Percentiles rank a stretch among this genome's conserved stretches.
Conservation (phyloP, 2,329 filamentous ascomycete species). For the Aspergillus sp. region DNA sequence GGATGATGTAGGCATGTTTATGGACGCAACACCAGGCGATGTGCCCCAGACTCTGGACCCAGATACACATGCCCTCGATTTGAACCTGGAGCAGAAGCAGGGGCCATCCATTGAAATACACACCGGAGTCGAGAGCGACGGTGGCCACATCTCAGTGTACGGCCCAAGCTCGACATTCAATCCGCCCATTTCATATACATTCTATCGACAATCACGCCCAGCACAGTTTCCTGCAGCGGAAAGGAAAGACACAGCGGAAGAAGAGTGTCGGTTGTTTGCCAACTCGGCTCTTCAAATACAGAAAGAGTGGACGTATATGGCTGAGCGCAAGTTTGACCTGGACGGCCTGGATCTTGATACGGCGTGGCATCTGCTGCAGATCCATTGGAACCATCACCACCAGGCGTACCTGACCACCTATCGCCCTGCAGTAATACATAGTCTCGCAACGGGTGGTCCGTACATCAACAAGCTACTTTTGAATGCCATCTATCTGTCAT, state of each 20-base stretch:
- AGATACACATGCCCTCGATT: not conserved
- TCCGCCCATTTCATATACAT: not conserved
- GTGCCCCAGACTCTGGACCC: too few relatives aligned
- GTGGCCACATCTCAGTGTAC: not conserved
- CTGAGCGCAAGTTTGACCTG: conserved; percentile 26
- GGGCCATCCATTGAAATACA: not conserved
- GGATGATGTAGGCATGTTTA: not conserved
- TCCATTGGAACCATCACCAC: conserved; percentile 42
- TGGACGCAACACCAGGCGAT: not conserved
- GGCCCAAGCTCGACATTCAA: not conserved
- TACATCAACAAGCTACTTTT: conserved; percentile 39
- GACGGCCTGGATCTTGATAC: conserved; percentile 35
- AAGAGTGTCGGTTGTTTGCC: not conserved
- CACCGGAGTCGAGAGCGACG: not conserved
- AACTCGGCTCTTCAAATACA: not conserved
- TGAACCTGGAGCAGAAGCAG: not conserved
- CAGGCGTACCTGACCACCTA: conserved; percentile 41
- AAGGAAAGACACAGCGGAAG: not conserved
- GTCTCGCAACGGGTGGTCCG: conserved; percentile 35
- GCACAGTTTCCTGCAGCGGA: not conserved
- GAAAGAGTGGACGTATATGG: not conserved
- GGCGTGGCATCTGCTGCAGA: conserved; percentile 39
- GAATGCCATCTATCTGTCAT: conserved; percentile 42
- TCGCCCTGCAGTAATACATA: conserved; percentile 42
- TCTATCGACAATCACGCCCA: not conserved